Percentiles rank a stretch among this genome's conserved stretches.
phyloP scores from a whole-genome alignment of 148 eudicot genomes.

The Drosera capensis region DNA sequence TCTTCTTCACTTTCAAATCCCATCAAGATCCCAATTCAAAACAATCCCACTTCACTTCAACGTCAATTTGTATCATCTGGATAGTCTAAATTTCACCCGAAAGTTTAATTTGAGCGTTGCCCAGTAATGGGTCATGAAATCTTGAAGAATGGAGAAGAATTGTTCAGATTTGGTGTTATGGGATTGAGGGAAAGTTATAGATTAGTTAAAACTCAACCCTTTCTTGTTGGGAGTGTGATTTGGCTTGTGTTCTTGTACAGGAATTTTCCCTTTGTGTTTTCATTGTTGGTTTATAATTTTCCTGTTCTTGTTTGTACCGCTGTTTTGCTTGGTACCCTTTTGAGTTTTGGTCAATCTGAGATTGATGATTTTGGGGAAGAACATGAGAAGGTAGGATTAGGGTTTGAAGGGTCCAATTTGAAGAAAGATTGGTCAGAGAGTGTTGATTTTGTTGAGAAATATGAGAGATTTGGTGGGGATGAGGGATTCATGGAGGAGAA shows the following conservation, averaged over 20 bases:
- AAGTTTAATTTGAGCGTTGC: too few relatives aligned
- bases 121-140: slow-evolving; percentile 22
- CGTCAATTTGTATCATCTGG: too few relatives aligned
- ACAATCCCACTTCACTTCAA: too few relatives aligned
- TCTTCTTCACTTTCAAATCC: too few relatives aligned
- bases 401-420: slow-evolving; percentile 10
- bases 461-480: slow-evolving; percentile 15
- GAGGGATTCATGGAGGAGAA: slow-evolving; percentile 13
- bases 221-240: slow-evolving; percentile 35
- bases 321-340: slow-evolving; percentile 55
- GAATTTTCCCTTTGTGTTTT: slow-evolving; percentile 48
- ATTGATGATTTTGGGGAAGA: slow-evolving; percentile 31
- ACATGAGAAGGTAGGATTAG: slow-evolving; percentile 13
- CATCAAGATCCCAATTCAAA: too few relatives aligned
- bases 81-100: too few relatives aligned
- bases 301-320: slow-evolving; percentile 72
- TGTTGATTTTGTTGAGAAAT: slow-evolving; percentile 17
- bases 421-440: slow-evolving; percentile 13
- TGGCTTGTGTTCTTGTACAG: slow-evolving; percentile 34
- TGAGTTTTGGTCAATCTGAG: slow-evolving; percentile 55
- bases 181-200: slow-evolving; percentile 26
- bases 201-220: slow-evolving; percentile 45
- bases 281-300: slow-evolving; percentile 40
- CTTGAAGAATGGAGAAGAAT: slow-evolving; percentile 25
- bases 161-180: slow-evolving; percentile 21